These are phyloP conservation scores for Fomitopsis pinicola DNA, from an alignment of 1,284 basidiomycete species.

Conservation along the genomic window DNA sequence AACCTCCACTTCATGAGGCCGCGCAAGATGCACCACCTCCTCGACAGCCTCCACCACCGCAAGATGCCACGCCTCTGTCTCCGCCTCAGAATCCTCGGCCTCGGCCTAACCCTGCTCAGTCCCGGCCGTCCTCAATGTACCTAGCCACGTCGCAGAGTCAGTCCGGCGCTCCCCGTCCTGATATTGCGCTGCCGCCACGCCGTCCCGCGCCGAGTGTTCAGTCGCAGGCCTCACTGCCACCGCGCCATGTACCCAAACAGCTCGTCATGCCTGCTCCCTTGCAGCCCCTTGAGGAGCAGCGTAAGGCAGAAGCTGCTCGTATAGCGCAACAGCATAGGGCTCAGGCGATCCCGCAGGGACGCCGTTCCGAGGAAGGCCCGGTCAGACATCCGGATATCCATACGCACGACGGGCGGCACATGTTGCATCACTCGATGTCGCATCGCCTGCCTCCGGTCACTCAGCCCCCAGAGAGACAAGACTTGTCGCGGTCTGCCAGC, in stretches of 20 bases:
- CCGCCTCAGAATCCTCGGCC: not conserved
- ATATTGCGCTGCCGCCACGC: slow-evolving; percentile 25
- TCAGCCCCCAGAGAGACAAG: not conserved
- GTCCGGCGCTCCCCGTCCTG: slow-evolving; percentile 14
- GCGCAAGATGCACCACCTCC: not conserved
- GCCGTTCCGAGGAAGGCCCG: slow-evolving; percentile 4
- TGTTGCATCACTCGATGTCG: slow-evolving; percentile 5
- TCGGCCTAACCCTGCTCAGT: not conserved
- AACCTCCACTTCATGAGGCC: not conserved
- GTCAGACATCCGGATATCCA: not conserved
- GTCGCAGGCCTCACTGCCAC: slow-evolving; percentile 22
- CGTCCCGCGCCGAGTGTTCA: slow-evolving; percentile 11
- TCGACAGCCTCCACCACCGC: not conserved
- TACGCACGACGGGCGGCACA: not conserved
- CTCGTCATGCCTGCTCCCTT: slow-evolving; percentile 67
- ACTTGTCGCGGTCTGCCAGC: not conserved
- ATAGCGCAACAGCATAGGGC: not conserved
- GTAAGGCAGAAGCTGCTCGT: slow-evolving; percentile 3
- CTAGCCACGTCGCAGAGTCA: not conserved
- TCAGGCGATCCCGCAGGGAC: not conserved
- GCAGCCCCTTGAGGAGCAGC: slow-evolving; percentile 17
- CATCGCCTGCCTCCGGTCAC: not conserved
- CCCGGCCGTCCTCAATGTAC: not conserved
- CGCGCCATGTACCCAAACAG: slow-evolving; percentile 50
- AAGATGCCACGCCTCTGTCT: not conserved